Evolutionary conservation across 1,139 yeast species (phyloP), one percentile per base, ranked within the genome.

Genomic region (Hemisphaericaspora xylanilytica): DNA sequence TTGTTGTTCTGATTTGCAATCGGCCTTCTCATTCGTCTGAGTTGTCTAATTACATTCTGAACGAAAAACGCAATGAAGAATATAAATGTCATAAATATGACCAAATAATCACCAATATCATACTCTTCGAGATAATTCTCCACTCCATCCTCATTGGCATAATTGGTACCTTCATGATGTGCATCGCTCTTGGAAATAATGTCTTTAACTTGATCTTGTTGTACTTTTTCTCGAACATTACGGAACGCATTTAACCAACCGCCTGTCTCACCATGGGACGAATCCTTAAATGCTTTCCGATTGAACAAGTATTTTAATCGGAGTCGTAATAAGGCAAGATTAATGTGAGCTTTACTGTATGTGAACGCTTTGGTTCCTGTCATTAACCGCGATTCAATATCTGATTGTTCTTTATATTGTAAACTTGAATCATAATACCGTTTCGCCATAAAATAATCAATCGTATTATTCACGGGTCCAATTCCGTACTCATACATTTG

Each of bases 401-500:
- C 47, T 4, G 37, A 22, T 20, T 36, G 32, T 26, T 51, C 56
- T 25, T 51, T 49, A 29, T 51, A 58, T 38, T 61, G 58, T 39
- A 63, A 46, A 44, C 75, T 67, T 40, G 75, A 63, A 52, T 89
- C 97, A 53, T 92, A 90, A 56, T 81, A 83, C 33, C 96, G 63
- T 53, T 88, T 89, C 3, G 97, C 96, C 60, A 88, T 63, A 57
- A 79, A 86, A 51, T 75, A 85, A 57, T 90, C 97, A 26, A 58
- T 56, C 1, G 71, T 47, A 26, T 57, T 59, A 46, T 77, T 75
- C 4, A 74, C 77, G 1, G 85, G 81, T 0, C 96, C 96, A 22
- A 79, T 56, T 0, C 97, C 97, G 55, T 80, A 73, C 55, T 90
- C 97, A 59, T 88, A 83, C 85, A 89, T 81, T 73, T 86, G 81